Percentiles rank a stretch among this genome's conserved stretches.
Conservation (phyloP, 768 basidiomycete species). For the Kockovaella imperatae region DNA sequence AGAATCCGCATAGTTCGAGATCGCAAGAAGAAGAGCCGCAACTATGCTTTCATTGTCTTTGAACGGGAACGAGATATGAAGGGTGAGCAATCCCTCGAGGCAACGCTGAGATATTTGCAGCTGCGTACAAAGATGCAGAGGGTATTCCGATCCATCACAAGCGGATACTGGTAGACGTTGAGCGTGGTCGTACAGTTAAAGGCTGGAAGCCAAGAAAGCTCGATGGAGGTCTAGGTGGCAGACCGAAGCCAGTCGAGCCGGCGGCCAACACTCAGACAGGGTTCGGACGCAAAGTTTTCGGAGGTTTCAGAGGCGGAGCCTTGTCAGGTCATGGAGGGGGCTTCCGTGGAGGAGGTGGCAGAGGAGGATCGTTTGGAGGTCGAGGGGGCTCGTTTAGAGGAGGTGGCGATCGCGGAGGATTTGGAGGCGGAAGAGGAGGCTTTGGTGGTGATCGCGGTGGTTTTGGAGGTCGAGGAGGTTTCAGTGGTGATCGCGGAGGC, state of each 20-base stretch:
- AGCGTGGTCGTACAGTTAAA: constrained; percentile 92
- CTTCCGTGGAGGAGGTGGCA: constrained; percentile 46
- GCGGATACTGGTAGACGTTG: constrained; percentile 92
- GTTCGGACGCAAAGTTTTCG: constrained; percentile 40
- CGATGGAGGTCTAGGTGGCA: constrained; percentile 97
- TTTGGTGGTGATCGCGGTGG: constrained; percentile 34
- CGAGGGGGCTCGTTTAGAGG: constrained; percentile 23
- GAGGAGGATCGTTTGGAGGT: constrained; percentile 24
- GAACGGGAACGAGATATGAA: constrained; percentile 99
- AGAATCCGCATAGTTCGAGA: constrained; percentile 86
- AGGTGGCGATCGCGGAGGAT: constrained; percentile 38
- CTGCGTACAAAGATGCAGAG: constrained; percentile 96
- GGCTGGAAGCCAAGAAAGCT: constrained; percentile 97
- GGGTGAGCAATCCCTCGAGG: constrained; percentile 51
- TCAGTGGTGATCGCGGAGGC: constrained; percentile 42
- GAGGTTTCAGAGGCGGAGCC: constrained; percentile 45
- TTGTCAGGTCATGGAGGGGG: too few species aligned
- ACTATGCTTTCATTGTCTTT: constrained; percentile 95
- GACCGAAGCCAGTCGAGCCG: constrained; percentile 62
- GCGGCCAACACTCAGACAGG: constrained; percentile 42
- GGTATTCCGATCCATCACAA: constrained; percentile 93
- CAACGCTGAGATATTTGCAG: constrained; percentile 17
- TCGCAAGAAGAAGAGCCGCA: constrained; percentile 75
- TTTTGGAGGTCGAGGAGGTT: constrained; percentile 38
- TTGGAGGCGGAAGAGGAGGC: constrained; percentile 36